Evolutionary conservation across 1,139 yeast genomes (phyloP), one percentile per base, ranked within the genome.

Genomic region (Debaryomycetaceae sp.): DNA sequence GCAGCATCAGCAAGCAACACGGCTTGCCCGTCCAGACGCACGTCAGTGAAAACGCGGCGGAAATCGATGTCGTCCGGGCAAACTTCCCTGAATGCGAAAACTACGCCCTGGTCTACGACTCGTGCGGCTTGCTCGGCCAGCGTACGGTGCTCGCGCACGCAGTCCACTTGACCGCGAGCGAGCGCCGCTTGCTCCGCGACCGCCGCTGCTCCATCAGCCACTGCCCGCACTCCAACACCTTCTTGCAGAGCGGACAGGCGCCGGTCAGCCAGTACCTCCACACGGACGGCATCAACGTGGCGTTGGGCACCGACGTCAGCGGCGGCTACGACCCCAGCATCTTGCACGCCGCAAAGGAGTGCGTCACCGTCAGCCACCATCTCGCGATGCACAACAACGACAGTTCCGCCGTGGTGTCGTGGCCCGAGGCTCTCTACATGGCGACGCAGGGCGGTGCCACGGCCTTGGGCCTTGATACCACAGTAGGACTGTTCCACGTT

Each of bases 391-490:
- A 64, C 33, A 49, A 59, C 7, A 45, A 46, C 5, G 53, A 58
- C 25, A 33, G 41, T 3, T 67, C 63, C 18, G 52, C 47, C 27
- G 77, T 76, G 46, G 55, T 90, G 26, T 58, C 77, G 2, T 68
- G 81, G 2, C 62, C 63, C 5, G 95, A 90, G 36, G 92, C 76
- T 3, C 54, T 90, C 19, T 83, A 70, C 47, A 62, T 90, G 57
- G 90, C 90, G 1, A 87, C 98, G 0, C 58, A 74, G 40, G 97
- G 96, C 16, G 97, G 98, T 18, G 96, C 98, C 2, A 59, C 62
- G 28, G 90, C 86, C 6, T 69, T 85, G 25, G 73, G 73, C 4
- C 47, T 83, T 46, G 68, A 59, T 1, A 50, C 66, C 23, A 49
- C 51, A 30, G 51, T 83, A 4, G 98, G 98, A 0, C 62, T 76